These are phyloP conservation scores for Byssothecium circinans DNA, from an alignment of 2,329 filamentous ascomycete species.

Conservation along the genomic window DNA sequence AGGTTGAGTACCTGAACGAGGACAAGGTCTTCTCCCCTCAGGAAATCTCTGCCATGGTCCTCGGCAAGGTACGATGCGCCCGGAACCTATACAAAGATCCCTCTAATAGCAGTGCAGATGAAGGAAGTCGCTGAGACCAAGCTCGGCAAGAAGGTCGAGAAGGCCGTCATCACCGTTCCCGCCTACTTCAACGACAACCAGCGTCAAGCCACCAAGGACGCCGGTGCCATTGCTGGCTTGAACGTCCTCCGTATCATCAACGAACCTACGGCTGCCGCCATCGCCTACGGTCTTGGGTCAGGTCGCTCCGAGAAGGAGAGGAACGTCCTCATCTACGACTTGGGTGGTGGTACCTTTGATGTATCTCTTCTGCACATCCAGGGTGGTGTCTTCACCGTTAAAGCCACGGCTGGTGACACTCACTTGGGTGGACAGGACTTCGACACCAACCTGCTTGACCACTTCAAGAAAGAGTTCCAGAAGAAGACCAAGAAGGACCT, in stretches of 20 bases:
- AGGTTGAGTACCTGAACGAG: conserved; percentile 95
- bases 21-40: conserved; percentile 96
- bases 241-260: conserved; percentile 99
- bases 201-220: conserved; percentile 98
- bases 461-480: conserved; percentile 95
- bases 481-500: conserved; percentile 66
- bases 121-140: conserved; percentile 98
- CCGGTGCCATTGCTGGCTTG: conserved; percentile 93
- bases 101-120: conserved; percentile 65
- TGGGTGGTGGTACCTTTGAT: conserved; percentile 99
- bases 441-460: conserved; percentile 90
- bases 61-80: conserved; percentile 73
- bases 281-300: conserved; percentile 94
- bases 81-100: neutral
- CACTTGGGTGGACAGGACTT: conserved; percentile 91
- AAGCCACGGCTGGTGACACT: conserved; percentile 96
- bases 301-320: conserved; percentile 97
- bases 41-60: conserved; percentile 98
- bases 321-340: conserved; percentile 99
- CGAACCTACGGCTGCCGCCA: conserved; percentile 97
- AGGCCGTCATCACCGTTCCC: conserved; percentile 97
- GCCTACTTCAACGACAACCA: conserved; percentile 99
- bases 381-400: conserved; percentile 98
- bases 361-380: conserved; percentile 98
- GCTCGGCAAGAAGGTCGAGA: conserved; percentile 97